These are phyloP conservation scores for Leonotis leonurus DNA, from an alignment of 257 asterid genomes.

Conservation along the genomic window DNA sequence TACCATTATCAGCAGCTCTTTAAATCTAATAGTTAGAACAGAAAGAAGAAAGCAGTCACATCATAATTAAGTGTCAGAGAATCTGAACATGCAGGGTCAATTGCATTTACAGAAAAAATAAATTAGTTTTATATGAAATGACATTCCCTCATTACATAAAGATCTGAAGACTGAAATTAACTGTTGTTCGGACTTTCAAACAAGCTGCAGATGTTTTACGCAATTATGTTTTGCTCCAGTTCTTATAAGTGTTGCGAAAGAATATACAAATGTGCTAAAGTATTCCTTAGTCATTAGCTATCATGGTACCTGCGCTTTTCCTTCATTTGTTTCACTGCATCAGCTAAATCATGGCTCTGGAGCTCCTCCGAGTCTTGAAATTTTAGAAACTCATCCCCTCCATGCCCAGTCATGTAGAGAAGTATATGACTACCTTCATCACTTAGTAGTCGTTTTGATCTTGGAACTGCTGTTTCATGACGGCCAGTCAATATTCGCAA, in stretches of 20 bases:
- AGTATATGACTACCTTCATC: slow-evolving; percentile 98
- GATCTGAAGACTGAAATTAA: neutral
- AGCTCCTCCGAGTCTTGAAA: slow-evolving; percentile 99
- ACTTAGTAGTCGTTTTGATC: slow-evolving; percentile 95
- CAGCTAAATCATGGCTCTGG: slow-evolving; percentile 97
- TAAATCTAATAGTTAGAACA: slow-evolving; percentile 54
- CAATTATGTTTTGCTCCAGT: neutral
- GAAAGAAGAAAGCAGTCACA: slow-evolving; percentile 10
- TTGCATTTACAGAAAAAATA: neutral
- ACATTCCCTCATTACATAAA: neutral
- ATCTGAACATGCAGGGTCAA: neutral
- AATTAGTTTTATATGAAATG: neutral
- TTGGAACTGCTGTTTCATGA: slow-evolving; percentile 86
- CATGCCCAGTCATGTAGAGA: slow-evolving; percentile 97
- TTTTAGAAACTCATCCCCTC: slow-evolving; percentile 96
- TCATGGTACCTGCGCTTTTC: slow-evolving; percentile 70
- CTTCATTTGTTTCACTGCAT: slow-evolving; percentile 97
- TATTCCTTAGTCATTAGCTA: neutral
- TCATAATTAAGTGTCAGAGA: neutral
- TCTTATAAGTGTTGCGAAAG: neutral
- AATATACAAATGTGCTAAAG: neutral
- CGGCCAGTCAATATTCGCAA: slow-evolving; percentile 86
- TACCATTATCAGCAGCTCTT: slow-evolving; percentile 96
- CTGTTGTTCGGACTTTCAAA: slow-evolving; percentile 5
- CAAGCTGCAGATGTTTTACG: neutral